A percentile compares a stretch with the other conserved stretches of the same genome.
Evolutionary conservation across 179 eudicot genomes (phyloP).

Genomic region (Spergularia azorica): DNA sequence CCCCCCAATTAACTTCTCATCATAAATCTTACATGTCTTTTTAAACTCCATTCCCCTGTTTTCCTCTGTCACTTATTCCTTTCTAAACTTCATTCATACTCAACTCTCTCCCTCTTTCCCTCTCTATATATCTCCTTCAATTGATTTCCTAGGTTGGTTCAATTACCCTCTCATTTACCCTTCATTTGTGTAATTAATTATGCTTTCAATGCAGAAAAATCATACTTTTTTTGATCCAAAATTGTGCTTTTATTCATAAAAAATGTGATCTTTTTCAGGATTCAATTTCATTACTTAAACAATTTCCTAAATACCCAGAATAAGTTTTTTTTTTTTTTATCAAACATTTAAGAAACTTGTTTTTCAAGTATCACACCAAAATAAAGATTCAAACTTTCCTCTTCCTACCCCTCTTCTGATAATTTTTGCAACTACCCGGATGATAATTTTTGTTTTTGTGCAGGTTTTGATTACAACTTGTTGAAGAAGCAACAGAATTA

Average conservation of each 20-base stretch:
- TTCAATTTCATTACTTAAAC: no score
- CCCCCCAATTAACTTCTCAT: neutral
- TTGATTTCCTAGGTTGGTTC: slow-evolving; percentile 2
- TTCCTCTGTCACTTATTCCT: slow-evolving; percentile 9
- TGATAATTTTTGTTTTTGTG: neutral
- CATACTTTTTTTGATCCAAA: neutral
- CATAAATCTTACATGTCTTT: slow-evolving; percentile 10
- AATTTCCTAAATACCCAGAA: no score
- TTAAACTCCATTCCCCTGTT: neutral
- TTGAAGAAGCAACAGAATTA: slow-evolving; percentile 6
- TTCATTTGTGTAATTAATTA: neutral
- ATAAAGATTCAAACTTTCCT: no score
- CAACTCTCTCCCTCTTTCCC: no score
- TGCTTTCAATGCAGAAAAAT: no score
- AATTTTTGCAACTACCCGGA: neutral
- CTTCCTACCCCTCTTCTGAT: neutral
- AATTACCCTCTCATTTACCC: neutral
- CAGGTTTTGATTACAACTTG: neutral
- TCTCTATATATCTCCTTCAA: no score
- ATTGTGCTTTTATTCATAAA: neutral
- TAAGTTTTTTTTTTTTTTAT: no score
- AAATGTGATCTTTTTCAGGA: neutral
- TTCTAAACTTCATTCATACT: neutral
- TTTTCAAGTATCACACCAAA: neutral
- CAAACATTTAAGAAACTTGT: neutral